Base-by-base conservation (phyloP, 345 rosid genomes). In the Acer saccharum region DNA sequence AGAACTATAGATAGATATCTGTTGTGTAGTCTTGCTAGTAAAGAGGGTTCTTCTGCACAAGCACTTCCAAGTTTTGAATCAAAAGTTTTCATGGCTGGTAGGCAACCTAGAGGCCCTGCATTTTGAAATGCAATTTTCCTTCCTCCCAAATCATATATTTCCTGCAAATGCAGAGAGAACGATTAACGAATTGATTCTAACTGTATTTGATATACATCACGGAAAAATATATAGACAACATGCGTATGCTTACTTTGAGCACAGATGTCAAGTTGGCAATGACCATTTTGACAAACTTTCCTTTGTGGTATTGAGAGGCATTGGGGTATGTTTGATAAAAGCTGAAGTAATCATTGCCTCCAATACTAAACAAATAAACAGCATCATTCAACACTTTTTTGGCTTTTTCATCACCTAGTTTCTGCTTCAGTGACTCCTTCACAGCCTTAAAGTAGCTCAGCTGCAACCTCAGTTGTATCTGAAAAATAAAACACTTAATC, bases 21-120 rank as follows among this genome's bases (percentile, higher is more conserved):
- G 67, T 80, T 80, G 81, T 80, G 81, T 66, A 71, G 64, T 18
- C 48, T 71, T 14, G 77, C 86, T 29, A 70, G 68, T 14, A 61
- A 41, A 17, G 69, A 43, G 21, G 4, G 18, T 43, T 43, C 29
- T 44, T 44, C 73, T 43, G n/a, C 77, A 20, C 81, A 80, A 10
- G 46, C 46, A 55, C 62, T 25, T 11, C 69, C 32, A 1, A 60
- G 17, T 10, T 72, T 52, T 23, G 52, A 23, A n/a, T 66, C 21
- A 44, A 14, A 25, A 73, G 74, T 68, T 32, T 46, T 74, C 44
- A 61, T 14, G 2, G 72, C 46, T 43, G 82, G 35, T 72, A 44
- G 1, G 46, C 82, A 78, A 23, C 87, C 81, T 10, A 84, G n/a
- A 2, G 84, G 82, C 14, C 82, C 82, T 1, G 61, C 84, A 44